phyloP scores from a whole-genome alignment of 78 protist genomes.

The Emiliania huxleyi region DNA sequence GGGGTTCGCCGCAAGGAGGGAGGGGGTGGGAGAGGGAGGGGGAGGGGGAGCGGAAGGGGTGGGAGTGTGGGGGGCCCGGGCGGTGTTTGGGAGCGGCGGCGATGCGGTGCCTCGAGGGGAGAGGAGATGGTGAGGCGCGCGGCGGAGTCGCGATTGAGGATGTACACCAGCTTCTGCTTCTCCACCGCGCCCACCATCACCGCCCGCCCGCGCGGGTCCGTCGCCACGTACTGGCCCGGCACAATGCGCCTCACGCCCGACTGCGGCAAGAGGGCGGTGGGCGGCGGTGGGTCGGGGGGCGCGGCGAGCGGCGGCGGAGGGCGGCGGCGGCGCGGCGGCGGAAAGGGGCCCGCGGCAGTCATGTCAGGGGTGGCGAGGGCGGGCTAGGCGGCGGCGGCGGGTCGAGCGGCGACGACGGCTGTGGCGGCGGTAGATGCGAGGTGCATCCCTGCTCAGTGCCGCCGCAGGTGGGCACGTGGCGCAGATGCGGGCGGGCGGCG shows the following conservation, averaged over 20 bases:
- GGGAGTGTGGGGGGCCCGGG: constrained; percentile 28
- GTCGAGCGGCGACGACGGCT: too few species aligned
- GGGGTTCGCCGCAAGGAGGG: constrained; percentile 35
- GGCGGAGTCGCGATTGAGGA: constrained; percentile 83
- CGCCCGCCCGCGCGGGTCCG: constrained; percentile 81
- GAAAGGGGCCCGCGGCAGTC: too few species aligned
- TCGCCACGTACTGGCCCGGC: constrained; percentile 95
- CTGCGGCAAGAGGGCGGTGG: too few species aligned
- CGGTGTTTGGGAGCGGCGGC: neutral
- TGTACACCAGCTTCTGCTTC: constrained; percentile 94
- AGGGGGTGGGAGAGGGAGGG: neutral
- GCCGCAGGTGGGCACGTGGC: too few species aligned
- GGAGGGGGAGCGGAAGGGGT: neutral
- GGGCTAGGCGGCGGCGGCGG: too few species aligned
- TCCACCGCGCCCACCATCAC: constrained; percentile 96
- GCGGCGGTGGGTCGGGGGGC: too few species aligned
- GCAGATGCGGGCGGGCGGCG: too few species aligned
- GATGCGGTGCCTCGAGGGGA: neutral
- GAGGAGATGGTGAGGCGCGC: constrained; percentile 26
- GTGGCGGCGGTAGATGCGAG: too few species aligned
- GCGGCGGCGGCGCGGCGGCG: too few species aligned
- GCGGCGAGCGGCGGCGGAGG: too few species aligned
- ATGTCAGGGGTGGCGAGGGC: too few species aligned
- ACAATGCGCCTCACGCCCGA: constrained; percentile 92
- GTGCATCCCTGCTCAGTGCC: too few species aligned